A percentile compares a stretch with the other conserved stretches of the same genome.
These are phyloP conservation scores for Myrmaecium sp. DNA, from an alignment of 2,329 filamentous ascomycete genomes.

Conservation along the genomic window DNA sequence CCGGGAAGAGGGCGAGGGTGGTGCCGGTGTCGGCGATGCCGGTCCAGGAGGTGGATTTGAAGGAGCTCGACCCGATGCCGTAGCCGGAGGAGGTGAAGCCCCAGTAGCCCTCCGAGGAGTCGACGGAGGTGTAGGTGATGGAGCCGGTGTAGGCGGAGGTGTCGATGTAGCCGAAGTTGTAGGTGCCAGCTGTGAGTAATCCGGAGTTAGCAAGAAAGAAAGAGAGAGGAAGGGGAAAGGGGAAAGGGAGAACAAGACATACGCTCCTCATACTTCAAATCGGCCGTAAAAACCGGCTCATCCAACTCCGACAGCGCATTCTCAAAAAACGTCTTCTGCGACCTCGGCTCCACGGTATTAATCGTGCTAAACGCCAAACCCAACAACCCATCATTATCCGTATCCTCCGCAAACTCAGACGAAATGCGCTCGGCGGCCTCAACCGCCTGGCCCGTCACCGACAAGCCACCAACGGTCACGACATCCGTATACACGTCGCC, in stretches of 20 bases:
- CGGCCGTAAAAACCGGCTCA: conserved; percentile 39
- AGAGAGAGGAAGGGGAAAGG: conserved; percentile 33
- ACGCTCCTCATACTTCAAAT: conserved; percentile 35
- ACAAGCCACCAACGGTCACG: conserved; percentile 43
- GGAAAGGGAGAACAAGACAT: conserved; percentile 28
- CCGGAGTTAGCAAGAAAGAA: neutral
- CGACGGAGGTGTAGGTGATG: conserved; percentile 39
- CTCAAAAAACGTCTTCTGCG: conserved; percentile 43
- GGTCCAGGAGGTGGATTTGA: conserved; percentile 25
- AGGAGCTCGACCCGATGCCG: conserved; percentile 28
- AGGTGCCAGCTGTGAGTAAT: conserved; percentile 28
- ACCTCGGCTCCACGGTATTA: conserved; percentile 29
- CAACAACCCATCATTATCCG: conserved; percentile 17
- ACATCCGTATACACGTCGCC: conserved; percentile 51
- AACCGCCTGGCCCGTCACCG: conserved; percentile 44
- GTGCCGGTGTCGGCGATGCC: conserved; percentile 57
- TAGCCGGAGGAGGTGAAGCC: conserved; percentile 40
- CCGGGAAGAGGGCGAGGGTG: conserved; percentile 44
- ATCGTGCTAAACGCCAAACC: conserved; percentile 2
- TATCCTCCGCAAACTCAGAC: conserved; percentile 31
- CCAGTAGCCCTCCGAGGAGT: conserved; percentile 47
- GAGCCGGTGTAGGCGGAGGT: conserved; percentile 38
- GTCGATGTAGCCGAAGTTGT: conserved; percentile 45
- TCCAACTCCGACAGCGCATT: conserved; percentile 35
- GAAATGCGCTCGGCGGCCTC: conserved; percentile 47